Evolutionary conservation across 495 filamentous ascomycete genomes (phyloP), one percentile per base, ranked within the genome.

Genomic region (Cenococcum geophilum): DNA sequence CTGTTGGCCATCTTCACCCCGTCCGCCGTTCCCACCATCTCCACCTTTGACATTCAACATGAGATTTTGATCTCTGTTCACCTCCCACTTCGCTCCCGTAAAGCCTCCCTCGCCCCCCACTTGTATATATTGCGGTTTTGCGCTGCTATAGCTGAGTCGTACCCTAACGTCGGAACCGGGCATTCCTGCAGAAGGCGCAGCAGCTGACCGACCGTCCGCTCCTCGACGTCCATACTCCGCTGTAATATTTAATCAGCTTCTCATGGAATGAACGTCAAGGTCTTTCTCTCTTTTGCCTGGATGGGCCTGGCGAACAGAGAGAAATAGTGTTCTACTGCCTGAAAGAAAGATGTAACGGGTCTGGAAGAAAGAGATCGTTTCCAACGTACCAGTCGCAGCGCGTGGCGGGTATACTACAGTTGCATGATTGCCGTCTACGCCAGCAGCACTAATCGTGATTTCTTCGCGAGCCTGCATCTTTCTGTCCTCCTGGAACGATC

Each of bases 21-120:
- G 51, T 1, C 68, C 73, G 16, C 75, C 75, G 23, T 62, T 65
- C 0, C 75, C 75, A 5, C 75, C 75, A 40, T 66, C 68, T 5
- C 73, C 73, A 1, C 73, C 71, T 35, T 69, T 63, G 0, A 62
- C 65, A 21, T 71, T 72, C 48, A 74, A 57, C 37, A 64, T 63
- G 5, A 74, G 10, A 5, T 56, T 65, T 25, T 68, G 63, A 52
- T 67, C 66, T 9, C 58, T 36, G 16, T 61, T 54, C 43, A 75
- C 58, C 25, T 72, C 66, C 70, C 71, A 73, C 11, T 43, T 55
- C 40, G 61, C 58, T 18, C 73, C 71, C 10, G 48, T 60, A 25
- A 54, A 58, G 14, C 54, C 27, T n/a, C 68, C 60, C 42, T 68
- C 58, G 4, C 63, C 61, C n/a, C 45, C 59, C 11, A 68, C 58